phyloP scores from a whole-genome alignment of 768 basidiomycete species.

The Podaxis sp. region DNA sequence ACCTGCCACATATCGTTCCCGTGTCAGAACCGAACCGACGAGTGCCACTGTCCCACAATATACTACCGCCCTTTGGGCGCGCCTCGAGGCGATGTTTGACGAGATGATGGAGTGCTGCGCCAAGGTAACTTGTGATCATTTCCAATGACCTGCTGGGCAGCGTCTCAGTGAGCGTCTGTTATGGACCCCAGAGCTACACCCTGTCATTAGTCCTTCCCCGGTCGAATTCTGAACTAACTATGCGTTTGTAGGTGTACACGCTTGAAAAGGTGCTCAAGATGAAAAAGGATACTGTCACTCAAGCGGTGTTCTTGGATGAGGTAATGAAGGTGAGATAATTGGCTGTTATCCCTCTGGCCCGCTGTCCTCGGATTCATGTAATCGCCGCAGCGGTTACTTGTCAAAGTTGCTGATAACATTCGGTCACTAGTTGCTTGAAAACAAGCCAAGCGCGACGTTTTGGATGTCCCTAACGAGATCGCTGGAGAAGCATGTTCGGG shows the following conservation, averaged over 20 bases:
- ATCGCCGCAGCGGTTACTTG: background rate
- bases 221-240: background rate
- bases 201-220: too few relatives aligned
- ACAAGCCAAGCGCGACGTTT: slow-evolving; percentile 86
- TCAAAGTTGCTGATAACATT: background rate
- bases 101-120: slow-evolving; percentile 90
- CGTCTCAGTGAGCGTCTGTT: too few relatives aligned
- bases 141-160: too few relatives aligned
- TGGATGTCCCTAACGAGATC: slow-evolving; percentile 82
- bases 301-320: slow-evolving; percentile 83
- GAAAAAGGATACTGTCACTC: slow-evolving; percentile 79
- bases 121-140: slow-evolving; percentile 45
- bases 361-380: background rate
- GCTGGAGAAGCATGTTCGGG: slow-evolving; percentile 78
- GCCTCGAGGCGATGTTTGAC: slow-evolving; percentile 78
- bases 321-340: slow-evolving; percentile 70
- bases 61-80: slow-evolving; percentile 72
- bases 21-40: slow-evolving; percentile 88
- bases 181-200: too few relatives aligned
- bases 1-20: slow-evolving; percentile 72
- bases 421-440: slow-evolving; percentile 66
- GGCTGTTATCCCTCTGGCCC: background rate
- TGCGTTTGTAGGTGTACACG: slow-evolving; percentile 69
- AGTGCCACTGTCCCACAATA: slow-evolving; percentile 85
- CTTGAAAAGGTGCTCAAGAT: slow-evolving; percentile 90